Evolutionary conservation across 2,329 filamentous ascomycete species (phyloP).

Genomic region (Xylariomycetidae sp.): DNA sequence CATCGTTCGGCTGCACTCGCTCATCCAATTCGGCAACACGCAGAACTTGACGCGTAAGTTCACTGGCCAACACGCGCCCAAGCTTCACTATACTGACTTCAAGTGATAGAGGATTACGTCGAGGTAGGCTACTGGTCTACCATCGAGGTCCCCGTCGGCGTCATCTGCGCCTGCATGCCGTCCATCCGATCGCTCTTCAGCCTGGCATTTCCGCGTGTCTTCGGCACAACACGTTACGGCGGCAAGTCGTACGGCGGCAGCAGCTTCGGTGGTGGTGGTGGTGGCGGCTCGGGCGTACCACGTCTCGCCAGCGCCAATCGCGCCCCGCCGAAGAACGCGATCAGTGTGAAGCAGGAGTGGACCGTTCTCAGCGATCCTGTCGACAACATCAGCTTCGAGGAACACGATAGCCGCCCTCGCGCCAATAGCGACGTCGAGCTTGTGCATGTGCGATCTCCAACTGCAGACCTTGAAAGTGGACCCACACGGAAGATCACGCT

Average conservation of each 20-base stretch:
- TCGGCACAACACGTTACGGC: neutral
- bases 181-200: conserved; percentile 14
- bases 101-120: conserved; percentile 21
- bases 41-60: conserved; percentile 21
- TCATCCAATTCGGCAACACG: conserved; percentile 21
- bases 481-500: neutral
- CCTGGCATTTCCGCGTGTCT: conserved; percentile 1
- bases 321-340: neutral
- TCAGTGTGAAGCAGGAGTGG: conserved; percentile 4
- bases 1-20: conserved; percentile 21
- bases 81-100: conserved; percentile 1
- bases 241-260: neutral
- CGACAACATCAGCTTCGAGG: neutral
- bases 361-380: conserved; percentile 1
- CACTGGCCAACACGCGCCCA: neutral
- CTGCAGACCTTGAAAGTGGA: neutral
- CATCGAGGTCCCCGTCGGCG: conserved; percentile 27
- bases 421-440: conserved; percentile 1
- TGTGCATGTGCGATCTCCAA: neutral
- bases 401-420: neutral
- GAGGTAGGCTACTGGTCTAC: conserved; percentile 27
- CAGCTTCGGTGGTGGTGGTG: neutral
- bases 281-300: neutral
- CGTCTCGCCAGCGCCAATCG: neutral
- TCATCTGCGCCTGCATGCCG: conserved; percentile 29